Evolutionary conservation across 2,329 filamentous ascomycete species (phyloP), one percentile per base, ranked within the genome.

Genomic region (Graphilbum fragrans): DNA sequence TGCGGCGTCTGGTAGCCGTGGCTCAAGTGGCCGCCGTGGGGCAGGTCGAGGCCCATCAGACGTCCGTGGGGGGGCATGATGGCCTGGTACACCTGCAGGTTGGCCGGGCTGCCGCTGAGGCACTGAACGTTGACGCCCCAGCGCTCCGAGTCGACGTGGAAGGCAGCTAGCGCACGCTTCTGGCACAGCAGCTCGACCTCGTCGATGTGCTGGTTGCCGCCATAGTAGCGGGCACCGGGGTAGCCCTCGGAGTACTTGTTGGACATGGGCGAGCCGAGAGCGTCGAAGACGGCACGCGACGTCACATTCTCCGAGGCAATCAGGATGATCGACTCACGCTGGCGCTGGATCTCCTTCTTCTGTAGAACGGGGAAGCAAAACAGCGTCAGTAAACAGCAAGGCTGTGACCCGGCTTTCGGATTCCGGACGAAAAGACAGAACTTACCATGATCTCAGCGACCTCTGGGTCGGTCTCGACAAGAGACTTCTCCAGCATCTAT

Each of bases 191-290:
- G 75, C 76, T 98, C 92, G 57, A 95, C 87, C 65, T 86, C 74
- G 65, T 98, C 92, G 53, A 98, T 98, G 75, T 92, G 86, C 74
- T 98, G 84, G 72, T 98, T 98, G 59, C 92, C 92, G 60, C 92
- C 92, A 59, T 98, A 98, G 77, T 98, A 98, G 66, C 92, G 82
- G 55, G 92, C 92, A 61, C 92, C 92, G 52, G 92, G 92, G 65
- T 94, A 94, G 51, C 92, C 92, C 74, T 98, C 92, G 17, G 87
- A 95, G 77, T 98, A 98, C 73, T 98, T 98, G 78, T 98, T 94
- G 66, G 85, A 86, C 84, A 92, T 93, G 63, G 84, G 82, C 45
- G 81, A 88, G 57, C 92, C 92, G 51, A 98, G 80, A 46, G 92
- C 92, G 69, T 98, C 88, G 70, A 94, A 94, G 58, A 98, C 92